These are phyloP conservation scores for Ambispora gerdemannii DNA, from an alignment of 192 early-diverging fungal genomes.

Conservation along the genomic window DNA sequence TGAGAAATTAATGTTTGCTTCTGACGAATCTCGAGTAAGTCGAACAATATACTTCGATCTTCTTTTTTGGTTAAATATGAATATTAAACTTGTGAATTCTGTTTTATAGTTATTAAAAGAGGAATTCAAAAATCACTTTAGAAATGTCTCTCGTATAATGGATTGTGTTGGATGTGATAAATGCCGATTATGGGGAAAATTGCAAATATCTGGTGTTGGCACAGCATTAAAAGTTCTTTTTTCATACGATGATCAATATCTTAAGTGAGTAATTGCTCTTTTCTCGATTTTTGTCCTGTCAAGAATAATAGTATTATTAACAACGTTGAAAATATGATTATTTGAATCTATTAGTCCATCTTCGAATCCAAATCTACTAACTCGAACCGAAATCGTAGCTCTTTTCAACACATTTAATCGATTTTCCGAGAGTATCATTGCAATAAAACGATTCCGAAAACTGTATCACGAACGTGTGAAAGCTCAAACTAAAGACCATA, in stretches of 20 bases:
- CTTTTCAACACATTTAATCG: constrained; percentile 88
- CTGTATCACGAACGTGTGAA: constrained; percentile 66
- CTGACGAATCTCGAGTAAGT: constrained; percentile 11
- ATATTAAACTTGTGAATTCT: constrained; percentile 4
- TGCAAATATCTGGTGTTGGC: constrained; percentile 89
- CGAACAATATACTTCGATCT: neutral
- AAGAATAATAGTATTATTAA: too few species aligned
- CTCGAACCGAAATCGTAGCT: constrained; percentile 84
- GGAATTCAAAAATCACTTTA: constrained; percentile 89
- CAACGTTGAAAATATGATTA: neutral
- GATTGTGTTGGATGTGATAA: constrained; percentile 99
- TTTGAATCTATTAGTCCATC: constrained; percentile 40
- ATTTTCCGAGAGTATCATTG: constrained; percentile 79
- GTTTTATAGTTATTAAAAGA: constrained; percentile 60
- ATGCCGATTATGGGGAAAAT: constrained; percentile 97
- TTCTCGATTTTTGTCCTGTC: too few species aligned
- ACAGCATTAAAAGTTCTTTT: constrained; percentile 96
- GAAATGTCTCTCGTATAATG: constrained; percentile 97
- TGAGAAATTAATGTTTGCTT: constrained; percentile 77
- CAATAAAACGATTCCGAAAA: constrained; percentile 77
- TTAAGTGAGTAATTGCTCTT: too few species aligned
- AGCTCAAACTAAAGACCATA: too few species aligned
- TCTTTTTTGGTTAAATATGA: neutral
- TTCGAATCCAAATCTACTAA: constrained; percentile 52
- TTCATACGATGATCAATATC: constrained; percentile 73